phyloP scores from a whole-genome alignment of 805 yeast genomes.

The Candida glaebosa region DNA sequence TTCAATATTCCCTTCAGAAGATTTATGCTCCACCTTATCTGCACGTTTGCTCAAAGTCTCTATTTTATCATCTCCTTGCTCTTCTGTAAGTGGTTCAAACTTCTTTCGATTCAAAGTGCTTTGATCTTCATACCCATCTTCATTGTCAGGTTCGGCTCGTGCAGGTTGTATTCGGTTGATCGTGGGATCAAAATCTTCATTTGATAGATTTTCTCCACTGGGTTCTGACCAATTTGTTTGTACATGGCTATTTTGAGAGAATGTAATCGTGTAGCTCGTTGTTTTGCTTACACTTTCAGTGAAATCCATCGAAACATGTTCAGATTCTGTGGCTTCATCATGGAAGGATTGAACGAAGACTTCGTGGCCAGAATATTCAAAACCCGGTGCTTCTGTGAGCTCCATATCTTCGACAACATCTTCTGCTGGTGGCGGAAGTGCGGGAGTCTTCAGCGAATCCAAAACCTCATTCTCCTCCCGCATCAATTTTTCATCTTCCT shows the following conservation, averaged over 20 bases:
- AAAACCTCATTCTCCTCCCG: neutral
- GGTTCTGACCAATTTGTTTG: neutral
- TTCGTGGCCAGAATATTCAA: neutral
- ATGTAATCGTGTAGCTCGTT: neutral
- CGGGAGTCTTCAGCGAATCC: neutral
- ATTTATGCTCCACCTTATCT: neutral
- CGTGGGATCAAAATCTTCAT: neutral
- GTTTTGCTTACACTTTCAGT: conserved; percentile 4
- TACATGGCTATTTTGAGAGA: no score
- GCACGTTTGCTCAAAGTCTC: neutral
- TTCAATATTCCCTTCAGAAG: neutral
- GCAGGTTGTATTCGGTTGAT: neutral
- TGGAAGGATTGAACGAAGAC: neutral
- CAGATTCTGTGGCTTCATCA: neutral
- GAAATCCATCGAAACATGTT: conserved; percentile 7
- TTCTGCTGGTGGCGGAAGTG: neutral
- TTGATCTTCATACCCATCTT: conserved; percentile 5
- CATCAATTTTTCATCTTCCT: neutral
- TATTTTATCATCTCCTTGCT: neutral
- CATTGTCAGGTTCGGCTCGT: neutral
- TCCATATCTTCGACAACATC: conserved; percentile 19
- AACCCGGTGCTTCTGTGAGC: conserved; percentile 14
- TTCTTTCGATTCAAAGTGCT: conserved; percentile 17
- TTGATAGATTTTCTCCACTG: neutral
- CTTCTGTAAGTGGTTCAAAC: neutral